Base-by-base conservation (phyloP, 2,329 filamentous ascomycete species). In the Peltaster fructicola region DNA sequence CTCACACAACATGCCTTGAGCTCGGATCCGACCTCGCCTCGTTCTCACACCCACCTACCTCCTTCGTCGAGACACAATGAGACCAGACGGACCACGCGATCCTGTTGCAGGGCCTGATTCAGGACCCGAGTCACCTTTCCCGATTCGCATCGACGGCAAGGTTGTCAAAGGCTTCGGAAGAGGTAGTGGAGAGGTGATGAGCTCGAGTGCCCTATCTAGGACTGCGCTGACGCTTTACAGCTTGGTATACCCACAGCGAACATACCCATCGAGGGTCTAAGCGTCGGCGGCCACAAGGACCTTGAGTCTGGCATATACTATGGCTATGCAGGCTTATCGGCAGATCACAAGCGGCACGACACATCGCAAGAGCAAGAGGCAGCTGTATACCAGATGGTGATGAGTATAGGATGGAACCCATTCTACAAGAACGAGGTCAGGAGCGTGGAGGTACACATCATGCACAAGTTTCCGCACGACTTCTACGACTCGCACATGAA, bases 191-290 rank as follows among this genome's bases (percentile, higher is more conserved):
- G 84, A 93, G 56, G 79, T 84, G 27, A 35, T n/a, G n/a, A n/a
- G n/a, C n/a, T n/a, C n/a, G n/a, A 12, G 3, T 4, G 3, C 13
- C 8, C 6, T 8, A 20, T 6, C 13, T 13, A 9, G 8, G 19
- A 6, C n/a, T n/a, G n/a, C n/a, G n/a, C n/a, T n/a, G n/a, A 8
- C 12, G 7, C 8, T 14, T 10, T 25, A 26, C 35, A 90, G 73
- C 78, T 95, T 47, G 85, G 85, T 40, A 93, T 95, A 48, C 88
- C 88, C 3, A 95, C 88, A 2, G 88, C 88, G 47, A 98, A 95
- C 59, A 74, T 76, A 43, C 71, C 71, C 6, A 54, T 73, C 31
- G 60, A 63, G 8, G 65, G 65, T 14, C 70, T 95, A 21, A 71
- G 71, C 40, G 74, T 85, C 24, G 73, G 76, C 50, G 61, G 63